phyloP scores from a whole-genome alignment of 345 rosid species.

The Aquilaria sinensis region DNA sequence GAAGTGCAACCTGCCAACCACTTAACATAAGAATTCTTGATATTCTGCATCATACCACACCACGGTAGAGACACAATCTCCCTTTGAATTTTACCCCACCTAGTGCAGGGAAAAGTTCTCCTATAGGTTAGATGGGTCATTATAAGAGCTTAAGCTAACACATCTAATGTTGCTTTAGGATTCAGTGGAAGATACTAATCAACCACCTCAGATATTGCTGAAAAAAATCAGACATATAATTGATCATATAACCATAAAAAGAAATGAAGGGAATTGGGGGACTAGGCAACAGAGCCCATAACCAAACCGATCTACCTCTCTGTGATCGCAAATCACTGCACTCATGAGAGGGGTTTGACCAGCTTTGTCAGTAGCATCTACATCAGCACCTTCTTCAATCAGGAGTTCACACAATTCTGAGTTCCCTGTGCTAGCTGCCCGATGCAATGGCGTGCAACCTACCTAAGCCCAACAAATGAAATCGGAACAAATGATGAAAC shows the following conservation, averaged over 20 bases:
- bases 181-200: too few relatives aligned
- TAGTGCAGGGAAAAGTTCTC: too few relatives aligned
- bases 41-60: too few relatives aligned
- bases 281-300: background rate
- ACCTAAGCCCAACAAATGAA: constrained; percentile 33
- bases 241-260: background rate
- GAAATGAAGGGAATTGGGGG: background rate
- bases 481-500: background rate
- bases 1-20: constrained; percentile 60
- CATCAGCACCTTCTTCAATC: constrained; percentile 90
- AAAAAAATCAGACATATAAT: too few relatives aligned
- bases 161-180: too few relatives aligned
- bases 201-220: too few relatives aligned
- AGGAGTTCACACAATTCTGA: constrained; percentile 62
- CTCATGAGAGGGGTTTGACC: constrained; percentile 91
- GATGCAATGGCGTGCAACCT: constrained; percentile 84
- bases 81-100: too few relatives aligned
- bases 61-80: too few relatives aligned
- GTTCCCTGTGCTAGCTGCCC: constrained; percentile 86
- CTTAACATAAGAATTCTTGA: background rate
- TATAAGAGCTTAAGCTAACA: constrained; percentile 1
- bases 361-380: constrained; percentile 67
- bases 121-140: background rate
- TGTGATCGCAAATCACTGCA: constrained; percentile 65
- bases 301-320: constrained; percentile 38